Evolutionary conservation across 192 early-diverging fungal genomes (phyloP).

Genomic region (Gamsiella multidivaricata): DNA sequence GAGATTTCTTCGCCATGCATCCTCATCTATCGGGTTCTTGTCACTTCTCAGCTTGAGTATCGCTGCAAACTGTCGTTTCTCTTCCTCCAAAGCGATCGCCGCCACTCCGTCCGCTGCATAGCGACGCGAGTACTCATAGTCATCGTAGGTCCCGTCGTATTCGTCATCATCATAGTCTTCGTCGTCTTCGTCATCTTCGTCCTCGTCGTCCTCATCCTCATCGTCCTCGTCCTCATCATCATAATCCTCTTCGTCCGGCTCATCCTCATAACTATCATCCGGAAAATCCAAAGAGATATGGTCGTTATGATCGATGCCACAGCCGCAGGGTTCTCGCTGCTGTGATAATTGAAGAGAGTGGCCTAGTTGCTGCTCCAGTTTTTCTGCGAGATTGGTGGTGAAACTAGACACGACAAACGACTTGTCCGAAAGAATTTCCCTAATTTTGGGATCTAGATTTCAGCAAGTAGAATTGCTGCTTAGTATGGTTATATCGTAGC

Average conservation of each 20-base stretch:
- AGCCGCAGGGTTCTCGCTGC: slow-evolving; percentile 11
- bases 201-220: slow-evolving; percentile 21
- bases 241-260: slow-evolving; percentile 25
- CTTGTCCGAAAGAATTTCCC: slow-evolving; percentile 22
- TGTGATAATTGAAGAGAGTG: not conserved
- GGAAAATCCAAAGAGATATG: slow-evolving; percentile 10
- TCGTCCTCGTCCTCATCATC: slow-evolving; percentile 31
- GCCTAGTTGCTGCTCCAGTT: slow-evolving; percentile 13
- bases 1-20: slow-evolving; percentile 2
- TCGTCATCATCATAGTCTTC: slow-evolving; percentile 29
- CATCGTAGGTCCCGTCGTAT: slow-evolving; percentile 11
- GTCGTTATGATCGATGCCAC: slow-evolving; percentile 18
- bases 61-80: slow-evolving; percentile 17
- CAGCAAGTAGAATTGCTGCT: not conserved
- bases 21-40: slow-evolving; percentile 5
- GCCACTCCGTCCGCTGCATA: not conserved
- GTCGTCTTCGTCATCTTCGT: slow-evolving; percentile 24
- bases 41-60: slow-evolving; percentile 13
- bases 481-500: not conserved
- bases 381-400: slow-evolving; percentile 21
- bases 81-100: slow-evolving; percentile 10
- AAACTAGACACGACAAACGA: slow-evolving; percentile 33
- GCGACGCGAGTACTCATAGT: slow-evolving; percentile 17
- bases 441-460: slow-evolving; percentile 31
- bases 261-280: slow-evolving; percentile 26